Evolutionary conservation across 2,329 filamentous ascomycete species (phyloP).

Genomic region (Paraphoma chrysanthemicola): DNA sequence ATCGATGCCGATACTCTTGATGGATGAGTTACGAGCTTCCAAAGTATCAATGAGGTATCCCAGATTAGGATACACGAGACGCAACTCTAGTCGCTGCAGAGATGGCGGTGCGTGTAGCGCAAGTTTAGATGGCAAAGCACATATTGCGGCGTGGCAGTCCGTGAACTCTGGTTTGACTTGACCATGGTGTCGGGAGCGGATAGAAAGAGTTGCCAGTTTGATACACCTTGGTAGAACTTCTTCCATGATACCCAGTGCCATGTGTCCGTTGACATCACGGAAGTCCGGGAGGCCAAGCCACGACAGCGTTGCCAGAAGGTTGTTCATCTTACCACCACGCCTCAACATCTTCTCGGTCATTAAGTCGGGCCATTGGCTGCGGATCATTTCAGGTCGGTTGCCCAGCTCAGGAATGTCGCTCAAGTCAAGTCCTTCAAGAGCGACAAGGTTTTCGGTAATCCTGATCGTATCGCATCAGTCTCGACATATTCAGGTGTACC

Average conservation of each 20-base stretch:
- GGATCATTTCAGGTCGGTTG: background rate
- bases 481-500: too few species aligned
- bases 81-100: constrained; percentile 25
- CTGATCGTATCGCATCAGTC: constrained; percentile 1
- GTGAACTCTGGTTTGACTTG: background rate
- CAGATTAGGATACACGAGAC: constrained; percentile 23
- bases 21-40: constrained; percentile 1
- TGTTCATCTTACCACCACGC: background rate
- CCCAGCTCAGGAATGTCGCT: constrained; percentile 14
- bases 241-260: background rate
- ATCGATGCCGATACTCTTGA: constrained; percentile 30
- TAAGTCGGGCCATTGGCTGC: background rate
- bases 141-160: constrained; percentile 20
- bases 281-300: constrained; percentile 30
- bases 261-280: background rate
- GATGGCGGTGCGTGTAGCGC: constrained; percentile 5
- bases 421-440: constrained; percentile 27
- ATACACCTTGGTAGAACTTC: constrained; percentile 11
- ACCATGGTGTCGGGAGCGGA: constrained; percentile 20
- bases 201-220: constrained; percentile 24
- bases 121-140: constrained; percentile 12
- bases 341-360: background rate
- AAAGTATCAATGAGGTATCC: constrained; percentile 16
- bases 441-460: constrained; percentile 19
- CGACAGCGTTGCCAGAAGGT: constrained; percentile 10